Evolutionary conservation across 2,329 filamentous ascomycete genomes (phyloP), one percentile per base, ranked within the genome.

Genomic region (Blastomyces gilchristii): DNA sequence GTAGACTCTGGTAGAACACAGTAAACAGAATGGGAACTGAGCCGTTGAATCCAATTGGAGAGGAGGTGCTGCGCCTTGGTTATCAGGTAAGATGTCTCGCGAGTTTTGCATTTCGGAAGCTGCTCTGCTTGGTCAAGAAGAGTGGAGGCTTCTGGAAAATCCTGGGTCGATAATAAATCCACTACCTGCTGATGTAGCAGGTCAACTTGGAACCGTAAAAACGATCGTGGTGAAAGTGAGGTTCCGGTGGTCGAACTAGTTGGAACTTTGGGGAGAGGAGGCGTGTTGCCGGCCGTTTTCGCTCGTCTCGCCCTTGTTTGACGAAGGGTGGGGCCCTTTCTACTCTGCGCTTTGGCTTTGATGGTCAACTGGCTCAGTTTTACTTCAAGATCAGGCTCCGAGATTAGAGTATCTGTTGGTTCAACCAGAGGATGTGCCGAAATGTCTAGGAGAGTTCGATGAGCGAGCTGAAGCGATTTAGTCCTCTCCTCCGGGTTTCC

Each of bases 1-100:
- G 91, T 96, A 0, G 94, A 97, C 70, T 99, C 94, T 56, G 93
- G 90, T 18, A 97, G 83, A 11, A 93, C 89, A 22, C 90, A 95
- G 73, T 93, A 95, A 3, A 94, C 88, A 2, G 92, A 87, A 74
- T 96, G 90, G 4, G 83, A 82, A 14, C 86, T 83, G 79, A 96
- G 89, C 57, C 74, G 69, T 18, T 72, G 70, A 58, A 78, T 73
- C n/a, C 75, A 74, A 60, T 77, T 71, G 1, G 71, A 72, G 22
- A 77, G 69, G 8, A 75, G 66, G 64, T 75, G 69, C 58, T 76
- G 73, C 45, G 72, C 75, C 64, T 73, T 73, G 6, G 71, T 71
- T 43, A 78, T 73, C 37, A 73, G 68, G 12, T 75, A 62, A 3
- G 89, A 82, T 56, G 87, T 85, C 62, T 85, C 85, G 25, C 88